phyloP scores from a whole-genome alignment of 768 basidiomycete species.

The Leccinum longicurvipes region DNA sequence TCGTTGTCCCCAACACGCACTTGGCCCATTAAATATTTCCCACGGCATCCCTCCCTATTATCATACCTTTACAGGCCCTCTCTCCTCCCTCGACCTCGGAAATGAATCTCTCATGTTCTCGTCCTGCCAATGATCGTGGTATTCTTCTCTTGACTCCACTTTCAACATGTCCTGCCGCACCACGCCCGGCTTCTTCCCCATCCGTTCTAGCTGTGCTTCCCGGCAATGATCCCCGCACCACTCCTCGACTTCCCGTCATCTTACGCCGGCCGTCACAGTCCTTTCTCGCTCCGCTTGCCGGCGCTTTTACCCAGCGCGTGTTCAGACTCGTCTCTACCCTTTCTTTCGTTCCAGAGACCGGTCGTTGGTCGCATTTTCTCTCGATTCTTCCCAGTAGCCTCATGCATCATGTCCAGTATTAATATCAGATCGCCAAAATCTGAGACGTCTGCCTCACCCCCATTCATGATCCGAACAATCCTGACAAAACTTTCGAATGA shows the following conservation, averaged over 20 bases:
- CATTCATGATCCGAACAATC: constrained; percentile 27
- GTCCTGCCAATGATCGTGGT: constrained; percentile 24
- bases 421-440: constrained; percentile 31
- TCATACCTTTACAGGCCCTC: constrained; percentile 17
- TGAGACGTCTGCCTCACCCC: constrained; percentile 22
- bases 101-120: constrained; percentile 34
- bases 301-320: constrained; percentile 1
- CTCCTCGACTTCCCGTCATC: neutral
- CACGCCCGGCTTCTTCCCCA: constrained; percentile 17
- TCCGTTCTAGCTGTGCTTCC: constrained; percentile 5
- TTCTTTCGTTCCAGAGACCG: neutral
- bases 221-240: constrained; percentile 23
- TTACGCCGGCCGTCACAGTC: neutral
- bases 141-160: constrained; percentile 27
- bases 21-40: neutral
- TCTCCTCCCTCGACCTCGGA: constrained; percentile 24
- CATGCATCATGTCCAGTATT: constrained; percentile 29
- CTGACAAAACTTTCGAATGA: constrained; percentile 19
- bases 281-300: constrained; percentile 4
- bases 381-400: constrained; percentile 16
- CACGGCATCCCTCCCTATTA: constrained; percentile 19
- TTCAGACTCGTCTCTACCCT: neutral
- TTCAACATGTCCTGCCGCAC: constrained; percentile 28
- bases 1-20: constrained; percentile 17
- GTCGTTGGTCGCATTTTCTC: neutral